Evolutionary conservation across 495 filamentous ascomycete species (phyloP).

Genomic region (Pseudoneurospora amorphoporcata): DNA sequence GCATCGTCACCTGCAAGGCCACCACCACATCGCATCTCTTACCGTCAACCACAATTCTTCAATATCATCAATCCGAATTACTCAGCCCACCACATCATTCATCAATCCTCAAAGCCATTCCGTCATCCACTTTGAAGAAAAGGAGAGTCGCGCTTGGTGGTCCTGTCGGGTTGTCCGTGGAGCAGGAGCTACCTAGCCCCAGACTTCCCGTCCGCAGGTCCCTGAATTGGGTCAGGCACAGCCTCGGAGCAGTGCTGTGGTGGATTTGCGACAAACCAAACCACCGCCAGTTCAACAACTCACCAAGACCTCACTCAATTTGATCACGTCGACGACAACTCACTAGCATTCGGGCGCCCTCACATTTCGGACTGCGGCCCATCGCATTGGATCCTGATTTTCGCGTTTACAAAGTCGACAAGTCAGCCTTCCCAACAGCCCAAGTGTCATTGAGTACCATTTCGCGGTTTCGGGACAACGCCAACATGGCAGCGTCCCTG

Average conservation of each 20-base stretch:
- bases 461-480: conserved; percentile 4
- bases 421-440: neutral
- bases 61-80: neutral
- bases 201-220: neutral
- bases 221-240: neutral
- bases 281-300: neutral
- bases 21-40: neutral
- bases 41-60: neutral
- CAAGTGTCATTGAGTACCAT: neutral
- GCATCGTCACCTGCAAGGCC: neutral
- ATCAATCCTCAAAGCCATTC: neutral
- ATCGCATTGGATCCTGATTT: neutral
- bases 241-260: neutral
- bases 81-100: neutral
- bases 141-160: neutral
- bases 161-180: neutral
- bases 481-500: conserved; percentile 10
- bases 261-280: neutral
- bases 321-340: neutral
- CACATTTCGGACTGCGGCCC: neutral
- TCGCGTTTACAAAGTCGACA: neutral
- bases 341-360: neutral
- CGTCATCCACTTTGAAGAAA: neutral
- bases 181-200: neutral
- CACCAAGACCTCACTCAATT: neutral